phyloP scores from a whole-genome alignment of 176 grass and related monocot genomes.

The Cenchrus fungigraminus region DNA sequence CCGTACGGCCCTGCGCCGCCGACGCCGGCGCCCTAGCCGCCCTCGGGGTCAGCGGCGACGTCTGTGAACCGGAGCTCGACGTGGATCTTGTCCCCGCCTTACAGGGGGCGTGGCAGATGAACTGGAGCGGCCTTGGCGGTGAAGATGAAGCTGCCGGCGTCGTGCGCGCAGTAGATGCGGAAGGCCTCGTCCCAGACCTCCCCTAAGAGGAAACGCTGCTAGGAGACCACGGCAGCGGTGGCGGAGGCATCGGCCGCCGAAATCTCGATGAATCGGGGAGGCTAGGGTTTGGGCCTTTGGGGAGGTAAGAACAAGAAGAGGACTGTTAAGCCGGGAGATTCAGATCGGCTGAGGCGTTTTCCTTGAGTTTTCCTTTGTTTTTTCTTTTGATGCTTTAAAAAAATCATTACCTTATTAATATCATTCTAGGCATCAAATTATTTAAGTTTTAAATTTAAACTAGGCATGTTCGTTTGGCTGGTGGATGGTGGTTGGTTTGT shows the following conservation, averaged over 20 bases:
- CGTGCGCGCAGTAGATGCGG: slow-evolving; percentile 83
- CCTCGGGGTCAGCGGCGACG: slow-evolving; percentile 44
- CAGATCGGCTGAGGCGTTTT: slow-evolving; percentile 40
- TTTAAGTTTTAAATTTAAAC: neutral
- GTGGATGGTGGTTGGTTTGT: too few relatives aligned
- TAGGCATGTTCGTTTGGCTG: too few relatives aligned
- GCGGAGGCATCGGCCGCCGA: slow-evolving; percentile 51
- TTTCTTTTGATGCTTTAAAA: neutral
- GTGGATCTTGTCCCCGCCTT: slow-evolving; percentile 59
- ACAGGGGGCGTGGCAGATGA: slow-evolving; percentile 71
- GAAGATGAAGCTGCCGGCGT: slow-evolving; percentile 73
- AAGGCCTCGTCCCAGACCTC: slow-evolving; percentile 70
- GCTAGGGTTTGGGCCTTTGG: slow-evolving; percentile 54
- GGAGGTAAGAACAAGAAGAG: slow-evolving; percentile 15
- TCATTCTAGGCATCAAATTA: neutral
- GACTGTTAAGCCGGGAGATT: slow-evolving; percentile 17
- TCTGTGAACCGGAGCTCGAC: slow-evolving; percentile 57
- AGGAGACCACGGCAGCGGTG: slow-evolving; percentile 36
- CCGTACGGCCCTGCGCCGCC: neutral
- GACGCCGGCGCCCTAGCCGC: slow-evolving; percentile 58
- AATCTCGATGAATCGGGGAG: slow-evolving; percentile 41
- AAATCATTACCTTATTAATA: neutral
- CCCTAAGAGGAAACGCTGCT: slow-evolving; percentile 10
- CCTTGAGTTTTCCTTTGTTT: neutral
- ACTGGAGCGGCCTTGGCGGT: slow-evolving; percentile 71